phyloP scores from a whole-genome alignment of 1,284 basidiomycete genomes.

The Apiotrichum sp. region DNA sequence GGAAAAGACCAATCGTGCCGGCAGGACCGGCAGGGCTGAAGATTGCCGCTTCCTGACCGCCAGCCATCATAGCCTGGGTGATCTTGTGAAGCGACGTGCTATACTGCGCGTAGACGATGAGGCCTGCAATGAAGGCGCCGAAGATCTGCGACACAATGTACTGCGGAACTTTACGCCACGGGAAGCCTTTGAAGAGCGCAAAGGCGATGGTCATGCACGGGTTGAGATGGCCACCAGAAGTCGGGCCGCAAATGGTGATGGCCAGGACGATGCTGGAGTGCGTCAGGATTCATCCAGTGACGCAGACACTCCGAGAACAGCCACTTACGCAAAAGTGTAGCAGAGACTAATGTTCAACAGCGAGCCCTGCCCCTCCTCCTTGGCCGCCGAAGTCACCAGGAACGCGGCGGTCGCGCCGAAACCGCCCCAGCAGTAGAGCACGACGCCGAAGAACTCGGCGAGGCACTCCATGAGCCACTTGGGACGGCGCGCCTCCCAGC shows the following conservation, averaged over 20 bases:
- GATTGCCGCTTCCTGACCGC: neutral
- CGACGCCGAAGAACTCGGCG: conserved; percentile 10
- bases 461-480: conserved; percentile 10
- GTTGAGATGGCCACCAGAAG: conserved; percentile 26
- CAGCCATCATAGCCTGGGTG: conserved; percentile 1
- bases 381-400: neutral
- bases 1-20: conserved; percentile 7
- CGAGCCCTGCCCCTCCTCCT: conserved; percentile 3
- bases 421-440: conserved; percentile 14
- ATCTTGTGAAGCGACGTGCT: neutral
- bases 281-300: neutral
- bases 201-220: conserved; percentile 25
- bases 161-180: conserved; percentile 33
- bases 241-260: conserved; percentile 8
- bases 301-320: too few relatives aligned
- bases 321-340: conserved; percentile 5
- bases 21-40: conserved; percentile 3
- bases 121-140: conserved; percentile 19
- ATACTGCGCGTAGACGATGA: conserved; percentile 6
- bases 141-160: conserved; percentile 32
- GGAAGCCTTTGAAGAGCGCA: conserved; percentile 28
- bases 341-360: conserved; percentile 7
- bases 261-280: conserved; percentile 5
- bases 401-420: conserved; percentile 7
- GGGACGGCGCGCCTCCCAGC: conserved; percentile 11